Evolutionary conservation across 1,139 yeast genomes (phyloP).

Genomic region (Debaryomyces coudertii): DNA sequence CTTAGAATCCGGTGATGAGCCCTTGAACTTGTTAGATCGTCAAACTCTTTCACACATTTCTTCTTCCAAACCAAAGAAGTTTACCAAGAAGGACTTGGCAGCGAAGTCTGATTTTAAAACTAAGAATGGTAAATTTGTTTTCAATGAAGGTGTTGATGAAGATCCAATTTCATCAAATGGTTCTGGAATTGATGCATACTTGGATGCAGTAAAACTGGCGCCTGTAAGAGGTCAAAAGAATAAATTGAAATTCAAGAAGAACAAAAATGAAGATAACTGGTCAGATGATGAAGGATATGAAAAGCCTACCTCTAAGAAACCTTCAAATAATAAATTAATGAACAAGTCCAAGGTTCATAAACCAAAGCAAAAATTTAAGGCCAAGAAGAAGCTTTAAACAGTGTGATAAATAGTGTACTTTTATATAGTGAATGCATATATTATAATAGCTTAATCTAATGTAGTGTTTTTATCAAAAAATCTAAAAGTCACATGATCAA

Average conservation of each 20-base stretch:
- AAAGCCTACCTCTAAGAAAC: constrained; percentile 17
- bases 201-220: constrained; percentile 90
- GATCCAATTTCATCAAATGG: constrained; percentile 54
- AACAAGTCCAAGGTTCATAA: constrained; percentile 35
- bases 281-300: constrained; percentile 41
- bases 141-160: constrained; percentile 49
- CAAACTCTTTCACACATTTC: constrained; percentile 85
- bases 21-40: constrained; percentile 86
- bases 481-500: constrained; percentile 2
- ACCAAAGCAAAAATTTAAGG: constrained; percentile 56
- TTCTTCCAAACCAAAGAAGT: constrained; percentile 74
- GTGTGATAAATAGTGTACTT: neutral
- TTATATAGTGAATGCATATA: constrained; percentile 6
- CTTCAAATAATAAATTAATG: constrained; percentile 17
- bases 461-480: constrained; percentile 1
- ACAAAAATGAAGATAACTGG: constrained; percentile 55
- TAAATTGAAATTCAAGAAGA: constrained; percentile 81
- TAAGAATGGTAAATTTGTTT: constrained; percentile 57
- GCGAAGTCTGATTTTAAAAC: constrained; percentile 55
- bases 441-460: neutral
- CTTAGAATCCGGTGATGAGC: constrained; percentile 77
- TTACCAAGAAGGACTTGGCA: constrained; percentile 46
- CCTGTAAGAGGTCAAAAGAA: constrained; percentile 93
- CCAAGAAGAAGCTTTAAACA: constrained; percentile 56
- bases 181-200: constrained; percentile 82